Conservation (phyloP, 2,329 filamentous ascomycete species). For the Fusarium sp. region DNA sequence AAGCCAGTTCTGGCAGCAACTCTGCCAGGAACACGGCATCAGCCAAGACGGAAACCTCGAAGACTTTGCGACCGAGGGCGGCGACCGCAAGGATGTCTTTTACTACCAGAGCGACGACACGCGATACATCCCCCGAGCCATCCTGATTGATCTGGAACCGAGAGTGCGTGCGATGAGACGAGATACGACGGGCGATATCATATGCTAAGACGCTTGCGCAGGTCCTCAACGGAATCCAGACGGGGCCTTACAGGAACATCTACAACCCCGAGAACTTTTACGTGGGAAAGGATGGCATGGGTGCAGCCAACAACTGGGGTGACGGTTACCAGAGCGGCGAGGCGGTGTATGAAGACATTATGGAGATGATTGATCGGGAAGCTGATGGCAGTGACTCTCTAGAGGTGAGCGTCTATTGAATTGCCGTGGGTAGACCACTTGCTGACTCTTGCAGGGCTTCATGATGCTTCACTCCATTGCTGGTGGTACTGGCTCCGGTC, state of each 20-base stretch:
- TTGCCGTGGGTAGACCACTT: neutral
- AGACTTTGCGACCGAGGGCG: slow-evolving; percentile 97
- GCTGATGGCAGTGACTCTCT: slow-evolving; percentile 97
- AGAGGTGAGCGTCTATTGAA: slow-evolving; percentile 64
- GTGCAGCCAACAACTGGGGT: slow-evolving; percentile 98
- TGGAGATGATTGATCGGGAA: slow-evolving; percentile 99
- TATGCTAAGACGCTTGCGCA: slow-evolving; percentile 40
- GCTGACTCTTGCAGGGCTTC: slow-evolving; percentile 73
- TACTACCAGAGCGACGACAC: slow-evolving; percentile 99
- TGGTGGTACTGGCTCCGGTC: slow-evolving; percentile 93
- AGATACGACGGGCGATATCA: neutral
- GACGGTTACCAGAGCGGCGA: slow-evolving; percentile 95
- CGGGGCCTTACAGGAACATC: slow-evolving; percentile 95
- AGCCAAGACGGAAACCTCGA: slow-evolving; percentile 97
- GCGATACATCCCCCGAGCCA: slow-evolving; percentile 95
- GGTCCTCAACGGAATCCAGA: slow-evolving; percentile 93
- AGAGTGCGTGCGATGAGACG: slow-evolving; percentile 64
- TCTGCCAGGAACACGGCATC: slow-evolving; percentile 98
- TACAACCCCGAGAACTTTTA: slow-evolving; percentile 99
- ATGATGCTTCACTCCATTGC: slow-evolving; percentile 99
- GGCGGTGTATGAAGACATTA: slow-evolving; percentile 92
- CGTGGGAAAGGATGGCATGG: slow-evolving; percentile 91
- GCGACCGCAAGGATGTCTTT: slow-evolving; percentile 98
- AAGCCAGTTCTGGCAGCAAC: slow-evolving; percentile 98
- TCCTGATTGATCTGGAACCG: slow-evolving; percentile 94